Conservation (phyloP, 805 yeast species). For the Debaryomyces maramus region DNA sequence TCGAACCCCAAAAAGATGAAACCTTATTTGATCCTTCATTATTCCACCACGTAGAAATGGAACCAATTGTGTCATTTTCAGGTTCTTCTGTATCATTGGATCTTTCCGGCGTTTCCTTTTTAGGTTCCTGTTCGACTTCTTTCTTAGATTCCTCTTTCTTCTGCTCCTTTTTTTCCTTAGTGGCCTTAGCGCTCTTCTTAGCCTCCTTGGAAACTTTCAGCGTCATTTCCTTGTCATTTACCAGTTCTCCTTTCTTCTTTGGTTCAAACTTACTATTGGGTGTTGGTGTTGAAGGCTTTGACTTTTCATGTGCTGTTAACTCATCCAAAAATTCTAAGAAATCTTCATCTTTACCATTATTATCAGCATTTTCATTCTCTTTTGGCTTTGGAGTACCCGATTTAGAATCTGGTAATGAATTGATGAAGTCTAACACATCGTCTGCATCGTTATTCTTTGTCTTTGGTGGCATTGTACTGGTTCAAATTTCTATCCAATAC, state of each 20-base stretch:
- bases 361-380: slow-evolving; percentile 17
- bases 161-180: slow-evolving; percentile 7
- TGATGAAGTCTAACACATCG: slow-evolving; percentile 77
- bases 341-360: slow-evolving; percentile 49
- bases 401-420: slow-evolving; percentile 68
- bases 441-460: slow-evolving; percentile 54
- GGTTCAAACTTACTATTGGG: slow-evolving; percentile 35
- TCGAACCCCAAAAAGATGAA: slow-evolving; percentile 66
- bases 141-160: slow-evolving; percentile 2
- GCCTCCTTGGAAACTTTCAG: slow-evolving; percentile 2
- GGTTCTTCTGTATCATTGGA: slow-evolving; percentile 14
- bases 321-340: slow-evolving; percentile 64
- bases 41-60: slow-evolving; percentile 75
- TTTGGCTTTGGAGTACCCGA: slow-evolving; percentile 31
- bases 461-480: slow-evolving; percentile 11
- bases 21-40: slow-evolving; percentile 66
- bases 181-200: not conserved
- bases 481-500: not conserved
- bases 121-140: slow-evolving; percentile 17
- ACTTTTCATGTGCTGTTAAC: slow-evolving; percentile 59
- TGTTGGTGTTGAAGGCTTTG: slow-evolving; percentile 20
- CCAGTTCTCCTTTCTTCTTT: slow-evolving; percentile 19
- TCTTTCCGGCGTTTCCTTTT: slow-evolving; percentile 10
- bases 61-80: slow-evolving; percentile 58
- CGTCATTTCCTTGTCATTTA: too few species aligned